These are phyloP conservation scores for Coleophoma cylindrospora DNA, from an alignment of 2,329 filamentous ascomycete genomes.

Conservation along the genomic window DNA sequence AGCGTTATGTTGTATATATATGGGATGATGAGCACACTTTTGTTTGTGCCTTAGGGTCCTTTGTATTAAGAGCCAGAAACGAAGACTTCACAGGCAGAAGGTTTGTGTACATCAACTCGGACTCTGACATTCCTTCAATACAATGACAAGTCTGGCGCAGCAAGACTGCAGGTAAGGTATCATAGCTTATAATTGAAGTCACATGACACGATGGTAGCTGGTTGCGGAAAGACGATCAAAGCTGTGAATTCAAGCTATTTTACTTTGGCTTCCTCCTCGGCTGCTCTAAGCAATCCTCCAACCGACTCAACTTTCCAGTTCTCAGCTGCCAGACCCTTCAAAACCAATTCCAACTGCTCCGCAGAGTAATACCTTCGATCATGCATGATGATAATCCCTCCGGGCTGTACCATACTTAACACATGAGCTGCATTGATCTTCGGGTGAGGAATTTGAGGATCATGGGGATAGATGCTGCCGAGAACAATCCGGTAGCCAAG, in stretches of 20 bases:
- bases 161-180: neutral
- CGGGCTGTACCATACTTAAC: conserved; percentile 71
- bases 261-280: conserved; percentile 4
- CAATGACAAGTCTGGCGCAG: no score
- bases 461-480: conserved; percentile 83
- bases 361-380: conserved; percentile 79
- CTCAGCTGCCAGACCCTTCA: conserved; percentile 64
- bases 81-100: no score
- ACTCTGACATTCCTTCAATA: no score
- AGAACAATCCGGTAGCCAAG: conserved; percentile 71
- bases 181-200: neutral
- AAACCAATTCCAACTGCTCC: conserved; percentile 68
- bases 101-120: no score
- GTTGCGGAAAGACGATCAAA: no score
- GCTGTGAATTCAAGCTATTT: neutral
- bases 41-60: no score
- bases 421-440: conserved; percentile 73
- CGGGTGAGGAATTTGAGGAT: conserved; percentile 73
- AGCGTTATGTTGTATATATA: no score
- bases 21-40: no score
- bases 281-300: conserved; percentile 52
- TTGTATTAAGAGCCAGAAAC: no score
- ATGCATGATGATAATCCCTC: conserved; percentile 80
- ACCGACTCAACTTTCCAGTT: conserved; percentile 72
- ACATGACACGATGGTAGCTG: neutral